These are phyloP conservation scores for Thelonectria rubi DNA, from an alignment of 2,329 filamentous ascomycete species.

Conservation along the genomic window DNA sequence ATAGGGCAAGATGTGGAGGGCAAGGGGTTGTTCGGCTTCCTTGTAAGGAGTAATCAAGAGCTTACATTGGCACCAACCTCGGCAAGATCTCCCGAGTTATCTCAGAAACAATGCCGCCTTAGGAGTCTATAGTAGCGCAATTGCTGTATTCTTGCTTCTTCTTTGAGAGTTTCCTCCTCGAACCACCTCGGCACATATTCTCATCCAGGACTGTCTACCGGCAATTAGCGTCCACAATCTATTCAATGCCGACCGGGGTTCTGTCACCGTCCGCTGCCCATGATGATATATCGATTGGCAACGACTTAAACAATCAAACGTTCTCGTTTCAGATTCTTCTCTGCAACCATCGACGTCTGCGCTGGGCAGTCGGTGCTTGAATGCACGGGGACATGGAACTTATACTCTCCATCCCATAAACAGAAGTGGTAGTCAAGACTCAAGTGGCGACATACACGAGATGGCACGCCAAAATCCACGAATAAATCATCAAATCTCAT, in stretches of 20 bases:
- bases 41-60: too few species aligned
- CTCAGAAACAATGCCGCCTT: slow-evolving; percentile 29
- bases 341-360: slow-evolving; percentile 14
- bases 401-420: too few species aligned
- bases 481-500: too few species aligned
- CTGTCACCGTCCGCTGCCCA: slow-evolving; percentile 22
- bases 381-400: too few species aligned
- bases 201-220: neutral
- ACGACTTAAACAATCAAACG: slow-evolving; percentile 6
- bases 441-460: too few species aligned
- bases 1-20: slow-evolving; percentile 25
- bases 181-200: slow-evolving; percentile 1
- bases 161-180: neutral
- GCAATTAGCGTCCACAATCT: neutral
- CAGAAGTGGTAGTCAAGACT: too few species aligned
- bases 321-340: slow-evolving; percentile 5
- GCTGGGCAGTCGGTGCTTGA: slow-evolving; percentile 17
- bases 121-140: too few species aligned
- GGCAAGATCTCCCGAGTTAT: slow-evolving; percentile 28
- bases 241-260: slow-evolving; percentile 11
- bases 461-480: too few species aligned
- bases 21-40: neutral
- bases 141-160: neutral
- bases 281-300: neutral
- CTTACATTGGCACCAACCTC: slow-evolving; percentile 32